A percentile compares a stretch with the other conserved stretches of the same genome.
Conservation (phyloP, 1,284 basidiomycete genomes). For the Ceratobasidium sp. region DNA sequence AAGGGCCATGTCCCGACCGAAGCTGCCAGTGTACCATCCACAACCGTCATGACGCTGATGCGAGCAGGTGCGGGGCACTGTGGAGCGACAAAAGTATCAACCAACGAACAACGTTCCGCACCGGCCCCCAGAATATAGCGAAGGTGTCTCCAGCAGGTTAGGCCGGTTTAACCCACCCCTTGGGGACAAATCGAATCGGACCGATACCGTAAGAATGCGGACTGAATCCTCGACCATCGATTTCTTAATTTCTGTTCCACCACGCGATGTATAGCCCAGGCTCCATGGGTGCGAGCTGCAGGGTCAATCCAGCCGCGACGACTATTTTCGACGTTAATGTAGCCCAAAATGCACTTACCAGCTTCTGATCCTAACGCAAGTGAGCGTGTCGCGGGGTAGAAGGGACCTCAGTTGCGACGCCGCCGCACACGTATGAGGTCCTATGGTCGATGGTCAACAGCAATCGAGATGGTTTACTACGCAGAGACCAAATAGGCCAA, state of each 20-base stretch:
- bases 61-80: conserved; percentile 18
- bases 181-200: no score
- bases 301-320: neutral
- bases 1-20: conserved; percentile 16
- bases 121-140: neutral
- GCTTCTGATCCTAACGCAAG: conserved; percentile 2
- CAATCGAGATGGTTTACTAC: conserved; percentile 2
- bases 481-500: no score
- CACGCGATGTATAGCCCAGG: conserved; percentile 11
- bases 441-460: neutral
- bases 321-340: neutral
- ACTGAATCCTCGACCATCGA: conserved; percentile 15
- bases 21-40: conserved; percentile 23
- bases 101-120: neutral
- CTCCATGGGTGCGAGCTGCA: neutral
- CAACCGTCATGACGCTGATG: neutral
- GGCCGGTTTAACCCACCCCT: no score
- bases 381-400: neutral
- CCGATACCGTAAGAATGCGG: no score
- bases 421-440: conserved; percentile 18
- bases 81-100: conserved; percentile 4
- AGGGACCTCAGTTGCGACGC: conserved; percentile 27
- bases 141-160: no score
- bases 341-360: neutral
- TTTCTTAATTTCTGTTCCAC: neutral